A percentile compares a stretch with the other conserved stretches of the same genome.
Conservation (phyloP, 495 filamentous ascomycete species). For the Tuber indicum region DNA sequence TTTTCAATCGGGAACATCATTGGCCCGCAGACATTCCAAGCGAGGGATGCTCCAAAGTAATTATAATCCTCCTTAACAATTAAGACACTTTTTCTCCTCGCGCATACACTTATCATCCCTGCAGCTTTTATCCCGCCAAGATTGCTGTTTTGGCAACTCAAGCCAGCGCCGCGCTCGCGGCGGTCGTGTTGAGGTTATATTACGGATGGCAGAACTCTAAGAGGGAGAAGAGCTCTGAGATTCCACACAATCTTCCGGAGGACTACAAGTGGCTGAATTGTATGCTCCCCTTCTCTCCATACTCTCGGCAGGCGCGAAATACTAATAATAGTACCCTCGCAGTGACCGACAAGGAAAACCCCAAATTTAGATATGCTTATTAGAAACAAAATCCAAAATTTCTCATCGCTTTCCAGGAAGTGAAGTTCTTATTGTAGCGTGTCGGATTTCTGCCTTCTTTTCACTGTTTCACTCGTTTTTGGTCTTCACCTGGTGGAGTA, state of each 20-base stretch:
- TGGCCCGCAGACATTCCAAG: constrained; percentile 60
- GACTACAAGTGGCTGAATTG: constrained; percentile 30
- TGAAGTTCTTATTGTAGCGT: not conserved
- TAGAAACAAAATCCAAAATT: constrained; percentile 34
- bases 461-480: not conserved
- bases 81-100: not conserved
- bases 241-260: constrained; percentile 9
- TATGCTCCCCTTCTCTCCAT: constrained; percentile 2
- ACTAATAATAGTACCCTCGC: constrained; percentile 3
- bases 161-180: constrained; percentile 45
- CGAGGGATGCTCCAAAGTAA: constrained; percentile 54
- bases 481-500: not conserved
- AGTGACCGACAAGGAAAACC: constrained; percentile 69
- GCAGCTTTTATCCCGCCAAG: constrained; percentile 52
- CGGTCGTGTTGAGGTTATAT: constrained; percentile 45
- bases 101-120: not conserved
- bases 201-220: constrained; percentile 48
- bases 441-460: not conserved
- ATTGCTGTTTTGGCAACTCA: constrained; percentile 53
- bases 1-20: constrained; percentile 64
- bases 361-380: constrained; percentile 66
- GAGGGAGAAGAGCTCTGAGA: constrained; percentile 39
- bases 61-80: not conserved
- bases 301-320: not conserved
- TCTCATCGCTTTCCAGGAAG: not conserved